Base-by-base conservation (phyloP, 2,329 filamentous ascomycete genomes). In the Apiospora marii region DNA sequence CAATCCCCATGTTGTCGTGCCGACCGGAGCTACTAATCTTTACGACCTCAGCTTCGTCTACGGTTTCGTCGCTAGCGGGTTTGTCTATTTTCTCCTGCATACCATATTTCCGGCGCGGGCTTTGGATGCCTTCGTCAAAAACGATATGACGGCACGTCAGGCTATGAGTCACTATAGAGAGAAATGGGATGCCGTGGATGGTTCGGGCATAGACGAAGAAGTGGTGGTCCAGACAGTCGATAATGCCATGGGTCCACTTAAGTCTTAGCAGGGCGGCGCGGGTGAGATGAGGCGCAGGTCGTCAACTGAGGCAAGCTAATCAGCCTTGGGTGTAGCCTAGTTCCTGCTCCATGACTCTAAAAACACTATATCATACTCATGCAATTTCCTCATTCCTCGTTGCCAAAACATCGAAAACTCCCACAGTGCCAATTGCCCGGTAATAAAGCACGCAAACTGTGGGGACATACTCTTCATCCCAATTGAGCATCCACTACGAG, bases 41-140 rank as follows among this genome's bases (percentile, higher is more conserved):
- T 84, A 84, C 73, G 79, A 80, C 73, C 75, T 84, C 69, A 84
- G 82, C 74, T 84, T 83, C 46, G 27, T 84, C 0, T 84, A 84
- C 13, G 83, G 83, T 0, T 83, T 84, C 41, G 48, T 81, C 0
- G 77, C 81, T 0, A 83, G 82, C 49, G 82, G 74, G 0, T 3
- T 79, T 1, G 76, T 83, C 0, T 83, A 80, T 58, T 70, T 75
- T 1, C 16, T 77, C 0, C 78, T 84, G 12, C 83, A 84, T 68
- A 27, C 61, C 5, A 4, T 74, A 0, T 79, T 83, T 34, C 83
- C 83, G 0, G 76, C 69, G 30, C 75, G 13, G 27, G 70, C 24
- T 4, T 72, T 84, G 0, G 76, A 82, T 24, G 72, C 74, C 0
- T 84, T 83, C 41, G 77, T 83, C 37, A 75, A 70, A 27, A 74